A percentile compares a stretch with the other conserved stretches of the same genome.
Conservation (phyloP, 129 eudicot species). For the Smallanthus sonchifolius region DNA sequence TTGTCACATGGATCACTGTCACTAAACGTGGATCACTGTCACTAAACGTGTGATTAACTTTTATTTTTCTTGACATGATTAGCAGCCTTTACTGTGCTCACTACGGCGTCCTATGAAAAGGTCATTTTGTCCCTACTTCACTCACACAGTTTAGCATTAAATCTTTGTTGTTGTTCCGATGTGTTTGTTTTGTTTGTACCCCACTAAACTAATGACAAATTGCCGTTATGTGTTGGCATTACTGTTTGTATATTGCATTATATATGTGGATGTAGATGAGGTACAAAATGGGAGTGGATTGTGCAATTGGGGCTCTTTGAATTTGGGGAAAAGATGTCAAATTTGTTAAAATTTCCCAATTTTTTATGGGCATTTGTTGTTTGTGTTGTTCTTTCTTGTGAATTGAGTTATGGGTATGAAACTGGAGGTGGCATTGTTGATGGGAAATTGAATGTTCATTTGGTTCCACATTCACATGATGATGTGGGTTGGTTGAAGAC, state of each 20-base stretch:
- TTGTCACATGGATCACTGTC: too few species aligned
- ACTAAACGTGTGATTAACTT: too few species aligned
- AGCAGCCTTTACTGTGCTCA: too few species aligned
- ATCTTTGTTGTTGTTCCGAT: neutral
- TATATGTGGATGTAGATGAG: neutral
- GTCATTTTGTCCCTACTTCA: too few species aligned
- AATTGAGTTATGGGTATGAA: constrained; percentile 41
- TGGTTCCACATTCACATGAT: constrained; percentile 93
- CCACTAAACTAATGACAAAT: constrained; percentile 25
- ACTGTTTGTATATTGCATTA: neutral
- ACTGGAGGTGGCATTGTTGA: constrained; percentile 63
- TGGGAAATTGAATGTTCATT: constrained; percentile 79
- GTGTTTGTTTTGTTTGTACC: constrained; percentile 16
- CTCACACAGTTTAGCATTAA: neutral
- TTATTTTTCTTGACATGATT: too few species aligned
- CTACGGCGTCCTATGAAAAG: too few species aligned
- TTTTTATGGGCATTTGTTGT: constrained; percentile 17
- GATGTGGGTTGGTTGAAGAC: constrained; percentile 95
- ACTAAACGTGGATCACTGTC: too few species aligned
- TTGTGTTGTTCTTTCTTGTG: constrained; percentile 20
- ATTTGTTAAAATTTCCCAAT: constrained; percentile 1
- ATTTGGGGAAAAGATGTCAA: constrained; percentile 15
- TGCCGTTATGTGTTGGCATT: neutral
- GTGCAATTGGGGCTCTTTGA: constrained; percentile 22
- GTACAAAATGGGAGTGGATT: constrained; percentile 19